Base-by-base conservation (phyloP, 2,329 filamentous ascomycete species). In the Myrmaecium sp. region DNA sequence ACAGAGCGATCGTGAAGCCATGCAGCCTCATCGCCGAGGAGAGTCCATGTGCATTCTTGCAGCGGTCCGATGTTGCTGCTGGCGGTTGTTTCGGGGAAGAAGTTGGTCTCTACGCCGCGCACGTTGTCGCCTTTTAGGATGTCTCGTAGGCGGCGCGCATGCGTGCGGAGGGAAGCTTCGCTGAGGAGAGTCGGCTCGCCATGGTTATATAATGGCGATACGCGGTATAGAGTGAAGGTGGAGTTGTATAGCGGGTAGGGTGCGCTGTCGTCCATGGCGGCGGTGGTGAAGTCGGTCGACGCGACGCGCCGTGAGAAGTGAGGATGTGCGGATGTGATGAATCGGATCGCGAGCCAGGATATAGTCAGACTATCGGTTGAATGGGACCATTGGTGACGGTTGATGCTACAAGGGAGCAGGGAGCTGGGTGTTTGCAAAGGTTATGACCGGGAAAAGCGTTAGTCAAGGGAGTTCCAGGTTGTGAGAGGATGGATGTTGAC, bases 141-240 rank as follows among this genome's bases (percentile, higher is more conserved):
- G 26, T 64, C 58, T 26, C 50, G 52, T 5, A 67, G 46, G 4
- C 59, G 54, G 27, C 50, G 50, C 18, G 62, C 57, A 36, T 66
- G 63, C 12, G 47, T 45, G 11, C 52, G 51, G 9, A 64, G 43
- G 12, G 49, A 45, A 14, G 38, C 30, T 9, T 55, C 46, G 28
- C 42, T 29, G 22, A 59, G 43, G 4, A 54, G 42, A 1, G 40
- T 40, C 4, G 40, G 15, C 21, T 51, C 49, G 30, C 47, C 52
- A 37, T 64, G 56, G n/a, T n/a, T n/a, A 39, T 65, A 57, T 20
- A 68, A 53, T n/a, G 62, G 62, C 4, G 63, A 65, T 6, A 66
- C 43, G 35, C 62, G 60, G 40, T 64, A 60, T 26, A 62, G 44
- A n/a, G 48, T 58, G 54, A 61, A 67, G 15, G 61, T 64, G n/a